A percentile compares a stretch with the other conserved stretches of the same genome.
Conservation (phyloP, 129 eudicot genomes). For the Artemisia tridentata region DNA sequence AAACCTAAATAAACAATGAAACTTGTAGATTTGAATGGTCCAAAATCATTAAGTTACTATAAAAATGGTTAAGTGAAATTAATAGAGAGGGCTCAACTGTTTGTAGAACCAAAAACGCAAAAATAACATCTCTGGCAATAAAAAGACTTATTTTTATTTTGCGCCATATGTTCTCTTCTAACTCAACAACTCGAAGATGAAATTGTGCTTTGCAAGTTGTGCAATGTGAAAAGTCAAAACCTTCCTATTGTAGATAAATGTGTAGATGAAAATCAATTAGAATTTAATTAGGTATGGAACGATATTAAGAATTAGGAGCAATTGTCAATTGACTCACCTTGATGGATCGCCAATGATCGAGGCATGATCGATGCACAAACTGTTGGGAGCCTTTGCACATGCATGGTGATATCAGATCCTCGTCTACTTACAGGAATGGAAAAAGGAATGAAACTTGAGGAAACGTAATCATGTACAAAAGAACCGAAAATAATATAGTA, state of each 20-base stretch:
- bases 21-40: no score
- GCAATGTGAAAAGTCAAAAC: constrained; percentile 91
- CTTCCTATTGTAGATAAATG: constrained; percentile 49
- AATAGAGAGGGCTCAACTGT: constrained; percentile 47
- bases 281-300: neutral
- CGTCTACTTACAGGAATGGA: constrained; percentile 40
- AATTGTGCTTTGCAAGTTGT: constrained; percentile 94
- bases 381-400: constrained; percentile 97
- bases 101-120: constrained; percentile 80
- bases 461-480: neutral
- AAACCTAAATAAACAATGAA: constrained; percentile 41
- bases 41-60: constrained; percentile 11
- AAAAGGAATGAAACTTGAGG: neutral
- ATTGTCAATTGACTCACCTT: constrained; percentile 45
- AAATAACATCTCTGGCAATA: constrained; percentile 83
- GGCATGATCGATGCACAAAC: constrained; percentile 90
- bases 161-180: constrained; percentile 77
- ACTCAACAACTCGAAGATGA: constrained; percentile 64
- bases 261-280: neutral
- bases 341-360: constrained; percentile 94
- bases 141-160: constrained; percentile 79
- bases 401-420: constrained; percentile 89
- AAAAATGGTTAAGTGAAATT: constrained; percentile 12
- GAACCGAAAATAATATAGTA: no score
- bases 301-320: constrained; percentile 6